Percentiles rank a stretch among this genome's conserved stretches.
Conservation (phyloP, 2,329 filamentous ascomycete genomes). For the Graphiopsis chlorocephala region DNA sequence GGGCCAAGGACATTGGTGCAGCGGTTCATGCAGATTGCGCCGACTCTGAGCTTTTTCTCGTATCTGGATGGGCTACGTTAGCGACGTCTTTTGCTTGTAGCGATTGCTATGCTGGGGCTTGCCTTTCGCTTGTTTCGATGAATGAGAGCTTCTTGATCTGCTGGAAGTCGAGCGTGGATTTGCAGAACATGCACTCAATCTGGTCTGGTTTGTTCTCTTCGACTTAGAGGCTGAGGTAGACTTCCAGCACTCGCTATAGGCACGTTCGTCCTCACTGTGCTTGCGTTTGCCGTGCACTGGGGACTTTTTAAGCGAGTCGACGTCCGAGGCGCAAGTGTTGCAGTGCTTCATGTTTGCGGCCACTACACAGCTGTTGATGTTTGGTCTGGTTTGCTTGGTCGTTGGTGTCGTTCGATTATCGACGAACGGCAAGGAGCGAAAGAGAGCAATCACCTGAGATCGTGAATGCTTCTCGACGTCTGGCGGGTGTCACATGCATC, state of each 20-base stretch:
- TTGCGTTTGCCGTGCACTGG: neutral
- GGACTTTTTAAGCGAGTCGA: constrained; percentile 5
- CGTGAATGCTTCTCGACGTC: neutral
- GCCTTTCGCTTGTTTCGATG: neutral
- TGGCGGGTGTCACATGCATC: neutral
- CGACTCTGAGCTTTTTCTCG: neutral
- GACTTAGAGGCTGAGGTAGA: constrained; percentile 19
- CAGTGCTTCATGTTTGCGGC: constrained; percentile 12
- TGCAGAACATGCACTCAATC: constrained; percentile 23
- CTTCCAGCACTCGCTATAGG: constrained; percentile 24
- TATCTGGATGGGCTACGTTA: neutral
- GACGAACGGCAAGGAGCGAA: neutral
- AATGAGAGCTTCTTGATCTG: neutral
- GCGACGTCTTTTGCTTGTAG: neutral
- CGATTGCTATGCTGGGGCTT: no score
- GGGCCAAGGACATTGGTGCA: constrained; percentile 10
- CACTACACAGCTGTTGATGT: neutral
- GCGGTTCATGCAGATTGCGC: constrained; percentile 17
- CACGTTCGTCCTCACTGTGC: constrained; percentile 10
- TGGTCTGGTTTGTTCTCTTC: constrained; percentile 4
- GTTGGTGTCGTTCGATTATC: neutral
- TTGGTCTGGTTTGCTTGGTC: neutral
- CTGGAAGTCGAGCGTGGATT: neutral
- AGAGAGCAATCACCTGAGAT: neutral
- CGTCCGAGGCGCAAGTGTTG: constrained; percentile 13